phyloP scores from a whole-genome alignment of 169 alveolate species.

The Plasmodium ovale region DNA sequence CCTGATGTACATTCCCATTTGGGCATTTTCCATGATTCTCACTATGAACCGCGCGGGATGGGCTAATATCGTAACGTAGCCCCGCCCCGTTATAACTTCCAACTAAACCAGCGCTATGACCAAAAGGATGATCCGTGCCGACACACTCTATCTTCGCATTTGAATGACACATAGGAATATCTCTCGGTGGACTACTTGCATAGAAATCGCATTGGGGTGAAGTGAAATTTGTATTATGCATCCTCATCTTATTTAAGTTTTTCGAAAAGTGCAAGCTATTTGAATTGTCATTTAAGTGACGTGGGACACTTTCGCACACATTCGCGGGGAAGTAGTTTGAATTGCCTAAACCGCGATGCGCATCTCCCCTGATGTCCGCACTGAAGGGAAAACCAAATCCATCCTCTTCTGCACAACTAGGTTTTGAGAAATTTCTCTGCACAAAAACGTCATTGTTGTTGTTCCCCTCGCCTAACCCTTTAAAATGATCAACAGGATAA shows the following conservation, averaged over 20 bases:
- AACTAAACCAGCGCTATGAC: neutral
- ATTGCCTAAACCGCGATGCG: too few species aligned
- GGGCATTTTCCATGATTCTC: neutral
- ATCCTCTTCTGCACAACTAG: neutral
- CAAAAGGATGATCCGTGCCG: neutral
- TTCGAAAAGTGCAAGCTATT: constrained; percentile 26
- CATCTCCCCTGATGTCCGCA: neutral
- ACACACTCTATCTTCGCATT: neutral
- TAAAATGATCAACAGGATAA: too few species aligned
- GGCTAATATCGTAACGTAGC: neutral
- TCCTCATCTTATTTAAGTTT: constrained; percentile 18
- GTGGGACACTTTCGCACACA: neutral
- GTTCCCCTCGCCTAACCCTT: too few species aligned
- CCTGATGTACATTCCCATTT: neutral
- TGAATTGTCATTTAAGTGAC: neutral
- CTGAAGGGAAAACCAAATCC: neutral
- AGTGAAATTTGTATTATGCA: neutral
- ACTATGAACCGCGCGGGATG: neutral
- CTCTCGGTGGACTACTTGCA: neutral
- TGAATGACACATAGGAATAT: neutral
- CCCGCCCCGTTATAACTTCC: neutral
- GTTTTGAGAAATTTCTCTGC: neutral
- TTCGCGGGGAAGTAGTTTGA: neutral
- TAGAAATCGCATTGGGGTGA: neutral
- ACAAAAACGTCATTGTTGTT: neutral